phyloP scores from a whole-genome alignment of 345 rosid genomes.

The Boechera divaricarpa region DNA sequence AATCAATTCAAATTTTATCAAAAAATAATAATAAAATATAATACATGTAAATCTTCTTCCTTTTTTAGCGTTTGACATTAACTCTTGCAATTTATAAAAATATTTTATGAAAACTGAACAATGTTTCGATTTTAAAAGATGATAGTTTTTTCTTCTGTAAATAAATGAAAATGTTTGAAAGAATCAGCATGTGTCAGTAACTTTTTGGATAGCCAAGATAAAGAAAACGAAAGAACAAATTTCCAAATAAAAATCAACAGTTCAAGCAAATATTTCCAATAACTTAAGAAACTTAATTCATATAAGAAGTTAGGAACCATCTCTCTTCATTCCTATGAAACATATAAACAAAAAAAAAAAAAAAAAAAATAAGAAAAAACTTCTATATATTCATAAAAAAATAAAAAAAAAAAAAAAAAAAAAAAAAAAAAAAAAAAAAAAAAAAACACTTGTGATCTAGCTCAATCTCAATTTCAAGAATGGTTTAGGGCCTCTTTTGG shows the following conservation, averaged over 20 bases:
- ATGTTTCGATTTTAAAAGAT: not conserved
- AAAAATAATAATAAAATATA: no score
- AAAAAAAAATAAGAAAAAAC: not conserved
- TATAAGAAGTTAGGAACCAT: not conserved
- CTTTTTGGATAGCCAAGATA: not conserved
- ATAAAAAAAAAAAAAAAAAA: not conserved
- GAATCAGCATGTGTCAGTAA: not conserved
- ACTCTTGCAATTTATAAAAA: no score
- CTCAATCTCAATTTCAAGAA: not conserved
- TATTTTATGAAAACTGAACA: not conserved
- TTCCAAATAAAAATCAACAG: not conserved
- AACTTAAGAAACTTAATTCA: not conserved
- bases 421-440: not conserved
- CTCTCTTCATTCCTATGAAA: not conserved
- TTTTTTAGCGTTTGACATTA: no score
- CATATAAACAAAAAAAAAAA: not conserved
- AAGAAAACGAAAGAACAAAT: not conserved
- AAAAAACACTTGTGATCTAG: not conserved
- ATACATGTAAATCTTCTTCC: no score
- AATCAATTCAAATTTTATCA: no score
- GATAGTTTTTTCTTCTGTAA: not conserved
- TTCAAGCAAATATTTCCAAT: not conserved
- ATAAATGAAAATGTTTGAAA: not conserved
- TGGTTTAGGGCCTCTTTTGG: slow-evolving; percentile 3
- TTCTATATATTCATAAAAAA: no score